Evolutionary conservation across 768 basidiomycete genomes (phyloP).

Genomic region (Calocybe cyanea): DNA sequence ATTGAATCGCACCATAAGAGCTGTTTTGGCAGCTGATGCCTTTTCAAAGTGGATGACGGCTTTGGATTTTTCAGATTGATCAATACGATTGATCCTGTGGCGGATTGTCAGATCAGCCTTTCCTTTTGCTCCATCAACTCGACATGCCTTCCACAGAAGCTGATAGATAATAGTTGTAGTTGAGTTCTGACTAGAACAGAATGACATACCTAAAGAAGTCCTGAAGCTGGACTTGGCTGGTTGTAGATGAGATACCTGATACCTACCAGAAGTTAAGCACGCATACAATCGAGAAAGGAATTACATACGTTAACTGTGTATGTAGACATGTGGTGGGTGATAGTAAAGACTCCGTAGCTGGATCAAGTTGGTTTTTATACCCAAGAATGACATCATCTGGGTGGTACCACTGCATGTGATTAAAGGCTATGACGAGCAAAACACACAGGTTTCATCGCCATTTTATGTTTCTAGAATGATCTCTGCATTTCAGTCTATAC

Average conservation of each 20-base stretch:
- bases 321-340: conserved; percentile 35
- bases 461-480: no score
- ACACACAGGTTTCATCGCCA: no score
- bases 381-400: conserved; percentile 17
- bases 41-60: conserved; percentile 88
- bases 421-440: background rate
- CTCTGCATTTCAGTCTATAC: no score
- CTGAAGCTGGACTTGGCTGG: conserved; percentile 62
- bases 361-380: background rate
- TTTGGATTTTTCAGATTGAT: conserved; percentile 33
- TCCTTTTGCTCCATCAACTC: background rate
- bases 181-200: background rate
- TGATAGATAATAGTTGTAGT: conserved; percentile 21
- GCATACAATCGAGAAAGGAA: background rate
- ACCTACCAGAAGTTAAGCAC: conserved; percentile 47
- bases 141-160: conserved; percentile 84
- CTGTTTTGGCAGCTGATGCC: conserved; percentile 77
- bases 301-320: conserved; percentile 44
- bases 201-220: conserved; percentile 75
- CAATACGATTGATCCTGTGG: conserved; percentile 63
- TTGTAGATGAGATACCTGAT: conserved; percentile 61
- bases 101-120: conserved; percentile 8
- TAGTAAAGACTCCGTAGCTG: conserved; percentile 13
- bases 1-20: conserved; percentile 57
- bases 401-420: conserved; percentile 8